These are phyloP conservation scores for Chlamydomonas incerta DNA, from an alignment of 139 green algal species.

Conservation along the genomic window DNA sequence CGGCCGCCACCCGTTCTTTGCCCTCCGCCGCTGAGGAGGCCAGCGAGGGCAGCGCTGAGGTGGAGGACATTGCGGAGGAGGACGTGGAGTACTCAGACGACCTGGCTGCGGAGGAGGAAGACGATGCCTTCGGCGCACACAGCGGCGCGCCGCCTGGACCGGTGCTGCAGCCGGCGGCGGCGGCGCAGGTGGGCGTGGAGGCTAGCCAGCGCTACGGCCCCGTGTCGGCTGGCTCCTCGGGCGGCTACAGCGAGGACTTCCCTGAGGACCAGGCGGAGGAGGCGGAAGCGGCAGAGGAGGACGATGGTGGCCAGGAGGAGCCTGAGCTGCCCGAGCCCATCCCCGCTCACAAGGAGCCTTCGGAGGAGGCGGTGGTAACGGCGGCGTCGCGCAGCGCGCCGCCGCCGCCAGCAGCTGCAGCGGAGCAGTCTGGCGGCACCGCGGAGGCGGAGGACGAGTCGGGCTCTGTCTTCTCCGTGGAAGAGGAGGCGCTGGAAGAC, in stretches of 20 bases:
- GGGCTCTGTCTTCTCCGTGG: slow-evolving; percentile 13
- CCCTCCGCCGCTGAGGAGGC: not conserved
- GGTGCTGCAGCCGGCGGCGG: not conserved
- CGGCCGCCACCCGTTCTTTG: not conserved
- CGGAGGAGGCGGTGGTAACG: not conserved
- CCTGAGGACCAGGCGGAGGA: not conserved
- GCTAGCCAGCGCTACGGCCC: slow-evolving; percentile 39
- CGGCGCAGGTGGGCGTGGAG: not conserved
- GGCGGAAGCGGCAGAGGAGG: not conserved
- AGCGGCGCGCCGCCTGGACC: slow-evolving; percentile 9
- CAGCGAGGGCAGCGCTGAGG: not conserved
- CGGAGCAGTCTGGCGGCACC: not conserved
- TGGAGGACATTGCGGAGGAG: not conserved
- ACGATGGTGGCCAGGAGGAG: not conserved
- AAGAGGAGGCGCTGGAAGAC: slow-evolving; percentile 5
- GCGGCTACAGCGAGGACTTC: slow-evolving; percentile 26
- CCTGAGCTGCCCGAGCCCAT: no score
- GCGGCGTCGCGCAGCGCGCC: not conserved
- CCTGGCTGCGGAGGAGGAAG: not conserved
- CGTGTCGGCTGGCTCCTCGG: not conserved
- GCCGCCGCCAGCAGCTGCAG: not conserved
- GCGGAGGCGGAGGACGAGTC: not conserved
- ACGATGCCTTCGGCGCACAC: not conserved
- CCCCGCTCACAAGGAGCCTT: no score
- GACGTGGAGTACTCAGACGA: not conserved